Evolutionary conservation across 2,329 filamentous ascomycete genomes (phyloP), one percentile per base, ranked within the genome.

Genomic region (Hypoxylon sp.): DNA sequence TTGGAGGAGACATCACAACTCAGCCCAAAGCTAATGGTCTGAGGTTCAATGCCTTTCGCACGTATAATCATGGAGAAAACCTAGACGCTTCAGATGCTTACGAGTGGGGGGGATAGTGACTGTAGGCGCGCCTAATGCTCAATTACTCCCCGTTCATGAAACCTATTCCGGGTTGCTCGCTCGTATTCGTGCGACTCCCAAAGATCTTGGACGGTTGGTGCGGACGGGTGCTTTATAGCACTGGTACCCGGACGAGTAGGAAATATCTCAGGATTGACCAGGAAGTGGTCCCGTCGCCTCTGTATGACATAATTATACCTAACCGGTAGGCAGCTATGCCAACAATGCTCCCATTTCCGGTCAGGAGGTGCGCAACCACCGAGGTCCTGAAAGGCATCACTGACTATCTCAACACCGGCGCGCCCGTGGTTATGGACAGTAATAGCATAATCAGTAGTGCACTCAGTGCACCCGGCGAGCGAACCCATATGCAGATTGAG

Each of bases 341-440:
- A 69, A 49, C 63, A 60, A n/a, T 57, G 3, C 11, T 43, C 38
- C 67, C 67, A 69, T 5, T 49, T 17, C 10, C 9, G 48, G 17
- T 52, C 17, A n/a, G 7, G 32, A 5, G 5, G 25, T 48, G 5
- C 10, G 19, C 50, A 46, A 45, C 21, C 2, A n/a, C 60, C 63
- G 14, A 69, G 56, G 14, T 67, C 49, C 32, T 69, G 67, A 45
- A 43, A 67, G 52, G 43, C 38, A 21, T 69, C 67, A 6, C 32
- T 11, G n/a, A 69, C 30, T 14, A 69, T 56, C 57, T 69, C 67
- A 38, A 69, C 64, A 2, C 67, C 67, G 3, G 3, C 57, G 19
- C 57, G 60, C 38, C 67, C 63, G 45, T 69, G 67, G 32, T 64
- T 67, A 25, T 69, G 67, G 7, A 69, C 48, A 7, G 63, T 67